Conservation (phyloP, 129 eudicot species). For the Dittrichia graveolens region DNA sequence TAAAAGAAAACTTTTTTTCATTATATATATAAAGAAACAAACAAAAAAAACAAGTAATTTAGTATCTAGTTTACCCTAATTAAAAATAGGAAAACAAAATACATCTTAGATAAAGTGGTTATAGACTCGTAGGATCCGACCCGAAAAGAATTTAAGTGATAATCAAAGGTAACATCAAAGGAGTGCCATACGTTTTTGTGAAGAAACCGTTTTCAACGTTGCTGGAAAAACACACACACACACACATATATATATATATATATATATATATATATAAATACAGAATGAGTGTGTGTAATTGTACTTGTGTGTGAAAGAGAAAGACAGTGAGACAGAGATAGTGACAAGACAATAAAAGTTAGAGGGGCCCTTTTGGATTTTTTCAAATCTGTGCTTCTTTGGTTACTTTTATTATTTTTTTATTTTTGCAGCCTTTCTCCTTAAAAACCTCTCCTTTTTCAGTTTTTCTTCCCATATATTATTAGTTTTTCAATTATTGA, state of each 20-base stretch:
- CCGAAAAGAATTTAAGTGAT: not conserved
- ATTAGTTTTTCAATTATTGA: constrained; percentile 17
- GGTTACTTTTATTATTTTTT: constrained; percentile 5
- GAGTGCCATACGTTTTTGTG: constrained; percentile 23
- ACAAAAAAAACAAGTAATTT: no score
- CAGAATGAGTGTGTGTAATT: not conserved
- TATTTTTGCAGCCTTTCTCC: constrained; percentile 50
- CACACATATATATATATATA: no score
- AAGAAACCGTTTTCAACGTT: constrained; percentile 31
- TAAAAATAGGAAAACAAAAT: no score
- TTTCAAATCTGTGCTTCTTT: constrained; percentile 26
- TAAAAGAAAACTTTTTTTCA: no score
- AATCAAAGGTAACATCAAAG: not conserved
- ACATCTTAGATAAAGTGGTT: not conserved
- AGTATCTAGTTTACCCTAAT: no score
- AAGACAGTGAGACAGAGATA: constrained; percentile 32
- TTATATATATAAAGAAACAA: no score
- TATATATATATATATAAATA: no score
- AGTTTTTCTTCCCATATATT: not conserved
- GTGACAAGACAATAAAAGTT: constrained; percentile 53
- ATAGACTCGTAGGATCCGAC: constrained; percentile 4
- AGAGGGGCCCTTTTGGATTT: constrained; percentile 45
- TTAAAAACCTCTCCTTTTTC: constrained; percentile 29
- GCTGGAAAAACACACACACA: constrained; percentile 17
- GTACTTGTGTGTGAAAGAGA: constrained; percentile 32